These are phyloP conservation scores for Maudiozyma turicensis DNA, from an alignment of 805 yeast genomes.

Conservation along the genomic window DNA sequence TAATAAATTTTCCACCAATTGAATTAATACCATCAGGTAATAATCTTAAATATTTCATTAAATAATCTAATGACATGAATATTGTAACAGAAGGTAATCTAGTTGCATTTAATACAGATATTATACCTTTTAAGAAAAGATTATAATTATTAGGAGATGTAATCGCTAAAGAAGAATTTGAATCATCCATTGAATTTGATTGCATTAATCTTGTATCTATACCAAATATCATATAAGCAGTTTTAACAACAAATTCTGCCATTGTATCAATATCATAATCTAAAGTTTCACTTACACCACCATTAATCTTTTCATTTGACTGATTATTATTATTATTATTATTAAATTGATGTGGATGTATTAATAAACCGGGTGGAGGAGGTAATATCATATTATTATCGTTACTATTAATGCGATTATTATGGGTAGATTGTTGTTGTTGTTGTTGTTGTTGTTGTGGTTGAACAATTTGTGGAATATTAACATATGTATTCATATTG, in stretches of 20 bases:
- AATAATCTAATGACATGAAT: slow-evolving; percentile 66
- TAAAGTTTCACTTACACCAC: slow-evolving; percentile 69
- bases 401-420: neutral
- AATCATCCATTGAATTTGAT: no score
- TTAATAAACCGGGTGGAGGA: slow-evolving; percentile 19
- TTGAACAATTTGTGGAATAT: no score
- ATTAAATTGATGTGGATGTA: slow-evolving; percentile 5
- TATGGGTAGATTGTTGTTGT: neutral
- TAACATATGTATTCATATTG: neutral
- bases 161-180: slow-evolving; percentile 10
- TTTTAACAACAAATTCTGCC: slow-evolving; percentile 72
- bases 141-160: slow-evolving; percentile 22
- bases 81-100: slow-evolving; percentile 79
- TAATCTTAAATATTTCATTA: slow-evolving; percentile 50
- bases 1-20: slow-evolving; percentile 26
- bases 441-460: neutral
- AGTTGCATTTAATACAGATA: slow-evolving; percentile 72
- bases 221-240: slow-evolving; percentile 58
- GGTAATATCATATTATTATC: slow-evolving; percentile 2
- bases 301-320: slow-evolving; percentile 29
- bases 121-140: slow-evolving; percentile 48
- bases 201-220: slow-evolving; percentile 22
- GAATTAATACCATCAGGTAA: slow-evolving; percentile 27
- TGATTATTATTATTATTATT: slow-evolving; percentile 2
- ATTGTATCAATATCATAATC: slow-evolving; percentile 73